These are phyloP conservation scores for Teratosphaeria destructans DNA, from an alignment of 2,329 filamentous ascomycete species.

Conservation along the genomic window DNA sequence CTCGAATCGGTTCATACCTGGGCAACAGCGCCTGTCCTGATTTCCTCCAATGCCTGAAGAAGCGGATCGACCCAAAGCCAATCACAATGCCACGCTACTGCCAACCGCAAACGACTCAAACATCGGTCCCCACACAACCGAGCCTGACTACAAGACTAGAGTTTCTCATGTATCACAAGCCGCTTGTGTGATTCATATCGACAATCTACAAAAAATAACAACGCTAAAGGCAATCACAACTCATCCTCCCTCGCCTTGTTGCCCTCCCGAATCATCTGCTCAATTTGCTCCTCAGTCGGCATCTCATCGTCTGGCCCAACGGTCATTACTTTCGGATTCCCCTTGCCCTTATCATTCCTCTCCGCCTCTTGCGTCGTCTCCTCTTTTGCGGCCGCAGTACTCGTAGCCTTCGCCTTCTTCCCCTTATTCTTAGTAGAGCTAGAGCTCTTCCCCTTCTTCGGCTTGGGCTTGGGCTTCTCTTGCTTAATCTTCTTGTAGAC, in stretches of 20 bases:
- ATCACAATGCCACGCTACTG: too few species aligned
- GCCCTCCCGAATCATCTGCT: constrained; percentile 15
- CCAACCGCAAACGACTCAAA: too few species aligned
- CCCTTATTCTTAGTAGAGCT: constrained; percentile 6
- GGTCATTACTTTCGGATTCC: constrained; percentile 9
- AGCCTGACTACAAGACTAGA: too few species aligned
- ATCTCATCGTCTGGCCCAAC: constrained; percentile 13
- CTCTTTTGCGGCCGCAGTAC: not conserved
- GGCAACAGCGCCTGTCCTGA: too few species aligned
- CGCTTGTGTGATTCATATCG: not conserved
- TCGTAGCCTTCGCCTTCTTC: not conserved
- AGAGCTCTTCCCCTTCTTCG: constrained; percentile 19
- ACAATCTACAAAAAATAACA: not conserved
- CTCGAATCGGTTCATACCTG: too few species aligned
- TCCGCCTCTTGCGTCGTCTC: constrained; percentile 18
- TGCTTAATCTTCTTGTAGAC: constrained; percentile 54
- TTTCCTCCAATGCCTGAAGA: too few species aligned
- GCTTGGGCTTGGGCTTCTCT: constrained; percentile 22
- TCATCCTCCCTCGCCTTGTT: constrained; percentile 7
- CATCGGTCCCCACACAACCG: too few species aligned
- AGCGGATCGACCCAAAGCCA: too few species aligned
- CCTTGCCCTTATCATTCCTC: constrained; percentile 16
- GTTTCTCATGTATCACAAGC: not conserved
- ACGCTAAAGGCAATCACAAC: constrained; percentile 3
- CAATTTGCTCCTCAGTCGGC: constrained; percentile 18